Evolutionary conservation across 495 filamentous ascomycete genomes (phyloP), one percentile per base, ranked within the genome.

Genomic region (Neurospora sp.): DNA sequence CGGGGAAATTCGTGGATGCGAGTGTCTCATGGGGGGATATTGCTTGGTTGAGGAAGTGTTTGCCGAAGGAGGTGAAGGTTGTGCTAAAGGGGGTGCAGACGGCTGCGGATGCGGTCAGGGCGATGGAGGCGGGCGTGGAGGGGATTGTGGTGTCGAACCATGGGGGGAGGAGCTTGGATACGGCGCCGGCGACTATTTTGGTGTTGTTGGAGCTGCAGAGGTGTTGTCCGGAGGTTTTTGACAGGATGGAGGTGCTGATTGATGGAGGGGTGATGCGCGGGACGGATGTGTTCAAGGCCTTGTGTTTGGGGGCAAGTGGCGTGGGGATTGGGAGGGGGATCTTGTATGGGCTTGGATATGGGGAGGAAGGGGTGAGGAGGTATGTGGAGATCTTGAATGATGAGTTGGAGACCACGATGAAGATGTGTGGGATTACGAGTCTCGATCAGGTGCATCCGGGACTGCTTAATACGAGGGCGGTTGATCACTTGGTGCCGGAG

Each of bases 351-450:
- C 42, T 90, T 42, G 91, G 89, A 69, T 95, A 94, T 75, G 93
- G 93, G 6, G 87, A 87, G 75, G 89, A 91, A 71, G 93, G 93
- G 1, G 89, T 96, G 53, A 90, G 91, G 81, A 84, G 90, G 82
- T 85, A 82, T 69, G 78, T 87, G 68, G 83, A 86, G 61, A 88
- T 94, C 14, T 82, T 96, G 72, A 87, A 87, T 76, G 92, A 94
- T 75, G 93, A 95, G 77, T 80, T 95, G 40, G 88, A 91, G 75
- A 92, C 89, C 5, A 89, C 92, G 7, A 95, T 96, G 92, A 87
- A 89, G 44, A 90, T 93, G 81, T 89, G 86, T 73, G 93, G 92
- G 3, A 87, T 96, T 41, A 93, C 90, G 37, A 84, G 89, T 71
- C 82, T 95, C 8, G 85, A 87, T n/a, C 84, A 93, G 81, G 87